phyloP scores from a whole-genome alignment of 2,329 filamentous ascomycete genomes.

The Rachicladosporium sp. region DNA sequence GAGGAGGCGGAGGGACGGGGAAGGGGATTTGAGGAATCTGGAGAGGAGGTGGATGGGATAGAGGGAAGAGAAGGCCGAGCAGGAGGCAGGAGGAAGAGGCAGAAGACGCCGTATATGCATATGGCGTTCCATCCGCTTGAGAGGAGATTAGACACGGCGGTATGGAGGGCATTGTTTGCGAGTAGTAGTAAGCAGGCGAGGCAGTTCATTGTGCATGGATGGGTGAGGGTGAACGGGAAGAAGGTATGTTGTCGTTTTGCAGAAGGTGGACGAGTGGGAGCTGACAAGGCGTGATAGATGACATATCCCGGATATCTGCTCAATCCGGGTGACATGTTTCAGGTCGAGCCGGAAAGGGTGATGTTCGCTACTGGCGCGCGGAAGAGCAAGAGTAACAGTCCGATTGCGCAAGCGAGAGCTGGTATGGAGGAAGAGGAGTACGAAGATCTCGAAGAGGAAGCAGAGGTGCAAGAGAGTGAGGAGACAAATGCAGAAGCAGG shows the following conservation, averaged over 20 bases:
- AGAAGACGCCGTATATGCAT: conserved; percentile 77
- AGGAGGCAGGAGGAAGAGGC: conserved; percentile 12
- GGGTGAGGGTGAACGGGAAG: conserved; percentile 91
- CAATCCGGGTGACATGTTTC: conserved; percentile 97
- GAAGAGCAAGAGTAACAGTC: conserved; percentile 20
- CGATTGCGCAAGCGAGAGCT: conserved; percentile 5
- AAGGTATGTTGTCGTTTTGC: conserved; percentile 46
- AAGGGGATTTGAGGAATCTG: conserved; percentile 45
- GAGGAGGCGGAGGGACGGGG: conserved; percentile 75
- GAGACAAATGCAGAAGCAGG: conserved; percentile 7
- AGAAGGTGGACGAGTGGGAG: not conserved
- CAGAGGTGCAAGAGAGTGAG: conserved; percentile 9
- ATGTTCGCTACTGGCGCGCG: conserved; percentile 72
- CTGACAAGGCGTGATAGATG: conserved; percentile 51
- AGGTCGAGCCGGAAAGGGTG: conserved; percentile 80
- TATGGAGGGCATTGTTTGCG: conserved; percentile 87
- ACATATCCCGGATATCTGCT: conserved; percentile 80
- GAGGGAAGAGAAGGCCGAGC: conserved; percentile 12
- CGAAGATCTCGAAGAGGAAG: conserved; percentile 8
- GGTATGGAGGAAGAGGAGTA: conserved; percentile 13
- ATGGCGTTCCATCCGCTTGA: conserved; percentile 93
- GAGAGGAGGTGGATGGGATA: conserved; percentile 8
- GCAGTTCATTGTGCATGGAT: conserved; percentile 86
- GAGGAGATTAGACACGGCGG: conserved; percentile 80
- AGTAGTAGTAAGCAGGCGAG: conserved; percentile 86